Base-by-base conservation (phyloP, 768 basidiomycete genomes). In the Terana coerulea region DNA sequence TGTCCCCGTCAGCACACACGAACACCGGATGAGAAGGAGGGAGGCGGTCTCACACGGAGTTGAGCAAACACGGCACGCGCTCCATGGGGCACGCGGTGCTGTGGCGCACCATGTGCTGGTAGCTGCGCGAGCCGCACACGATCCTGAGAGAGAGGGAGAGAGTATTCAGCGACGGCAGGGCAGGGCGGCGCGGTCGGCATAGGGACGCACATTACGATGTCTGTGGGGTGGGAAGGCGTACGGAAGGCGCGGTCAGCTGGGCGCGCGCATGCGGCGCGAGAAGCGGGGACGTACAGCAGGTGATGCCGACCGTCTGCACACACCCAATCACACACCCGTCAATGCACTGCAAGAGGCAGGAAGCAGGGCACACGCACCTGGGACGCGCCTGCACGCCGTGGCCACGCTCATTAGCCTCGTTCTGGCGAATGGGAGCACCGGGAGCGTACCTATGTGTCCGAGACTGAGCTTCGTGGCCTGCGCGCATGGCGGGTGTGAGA, bases 171-270 rank as follows among this genome's bases (percentile, higher is more conserved):
- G 26, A n/a, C n/a, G n/a, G n/a, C n/a, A n/a, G n/a, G n/a, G n/a
- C n/a, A n/a, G n/a, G n/a, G n/a, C n/a, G n/a, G n/a, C n/a, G n/a
- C n/a, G 12, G 15, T 28, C 12, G 22, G 46, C 24, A 43, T 22
- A 31, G 39, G n/a, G 40, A 52, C 51, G 17, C 28, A 52, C 51
- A 35, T 52, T n/a, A 37, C 34, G 17, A 45, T 44, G 31, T 42
- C 51, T 52, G 34, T n/a, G n/a, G 28, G 24, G 9, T n/a, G 29
- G 31, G 12, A 11, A 14, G 19, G 5, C 26, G 14, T n/a, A n/a
- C n/a, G n/a, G 24, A 11, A n/a, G 5, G 40, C 5, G 22, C 9
- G 15, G 36, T 40, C 12, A n/a, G n/a, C n/a, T n/a, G n/a, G n/a
- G n/a, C n/a, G n/a, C n/a, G n/a, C 29, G 39, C 14, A 43, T 29